Conservation (phyloP, 164 flowering plant genomes). For the Brasenia schreberi region DNA sequence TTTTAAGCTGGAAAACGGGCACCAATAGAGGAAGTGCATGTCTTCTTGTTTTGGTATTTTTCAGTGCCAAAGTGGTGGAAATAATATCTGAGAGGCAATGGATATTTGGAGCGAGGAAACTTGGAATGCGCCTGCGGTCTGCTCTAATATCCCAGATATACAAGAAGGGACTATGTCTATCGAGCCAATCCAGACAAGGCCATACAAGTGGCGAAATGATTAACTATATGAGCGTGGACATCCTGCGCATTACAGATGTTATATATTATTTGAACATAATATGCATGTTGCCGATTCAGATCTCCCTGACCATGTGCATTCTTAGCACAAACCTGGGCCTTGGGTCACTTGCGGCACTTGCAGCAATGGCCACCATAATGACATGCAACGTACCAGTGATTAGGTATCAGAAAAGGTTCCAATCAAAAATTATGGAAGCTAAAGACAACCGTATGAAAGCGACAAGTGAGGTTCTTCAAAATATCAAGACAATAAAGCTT, state of each 20-base stretch:
- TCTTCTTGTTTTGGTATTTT: conserved; percentile 58
- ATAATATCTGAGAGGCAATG: conserved; percentile 83
- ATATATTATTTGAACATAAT: conserved; percentile 64
- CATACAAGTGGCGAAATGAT: conserved; percentile 84
- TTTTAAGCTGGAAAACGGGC: conserved; percentile 28
- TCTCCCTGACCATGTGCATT: conserved; percentile 62
- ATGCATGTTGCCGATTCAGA: conserved; percentile 87
- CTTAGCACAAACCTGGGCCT: conserved; percentile 44
- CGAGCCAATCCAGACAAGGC: conserved; percentile 74
- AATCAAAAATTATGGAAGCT: conserved; percentile 70
- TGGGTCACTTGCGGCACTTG: conserved; percentile 62
- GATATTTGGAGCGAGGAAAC: conserved; percentile 88
- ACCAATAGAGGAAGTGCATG: conserved; percentile 42
- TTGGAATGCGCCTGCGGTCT: conserved; percentile 77
- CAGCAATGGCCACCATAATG: conserved; percentile 57
- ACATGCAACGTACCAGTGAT: conserved; percentile 74
- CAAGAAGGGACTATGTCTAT: conserved; percentile 60
- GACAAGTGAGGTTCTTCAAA: conserved; percentile 73
- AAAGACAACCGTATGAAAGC: conserved; percentile 82
- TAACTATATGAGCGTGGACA: conserved; percentile 84
- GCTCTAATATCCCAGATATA: conserved; percentile 68
- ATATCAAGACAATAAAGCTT: conserved; percentile 76
- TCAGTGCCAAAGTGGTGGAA: conserved; percentile 73
- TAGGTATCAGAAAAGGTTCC: conserved; percentile 48
- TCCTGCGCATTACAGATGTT: conserved; percentile 77